Percentiles rank a stretch among this genome's conserved stretches.
Evolutionary conservation across 495 filamentous ascomycete species (phyloP).

Genomic region (Cladorrhinum samala): DNA sequence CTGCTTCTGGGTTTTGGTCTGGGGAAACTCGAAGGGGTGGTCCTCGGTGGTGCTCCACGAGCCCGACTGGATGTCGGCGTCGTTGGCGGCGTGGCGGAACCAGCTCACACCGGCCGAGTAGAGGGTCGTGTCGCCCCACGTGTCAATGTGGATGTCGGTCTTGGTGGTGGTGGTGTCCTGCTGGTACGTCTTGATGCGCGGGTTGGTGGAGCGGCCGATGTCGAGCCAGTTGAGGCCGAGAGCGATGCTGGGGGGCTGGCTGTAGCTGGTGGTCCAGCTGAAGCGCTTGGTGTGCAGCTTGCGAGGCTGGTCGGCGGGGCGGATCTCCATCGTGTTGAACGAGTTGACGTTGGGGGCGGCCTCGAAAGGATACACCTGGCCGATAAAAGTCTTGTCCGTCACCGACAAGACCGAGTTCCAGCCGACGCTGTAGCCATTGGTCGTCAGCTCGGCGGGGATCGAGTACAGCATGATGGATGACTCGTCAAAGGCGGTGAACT

Average conservation of each 20-base stretch:
- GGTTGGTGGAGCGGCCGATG: not conserved
- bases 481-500: constrained; percentile 4
- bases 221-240: constrained; percentile 1
- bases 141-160: constrained; percentile 9
- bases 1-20: not conserved
- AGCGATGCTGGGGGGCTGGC: not conserved
- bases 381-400: constrained; percentile 9
- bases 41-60: not conserved
- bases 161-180: constrained; percentile 1
- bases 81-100: not conserved
- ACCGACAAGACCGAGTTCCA: constrained; percentile 3
- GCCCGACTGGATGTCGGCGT: constrained; percentile 1
- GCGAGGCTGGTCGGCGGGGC: not conserved
- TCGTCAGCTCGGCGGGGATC: constrained; percentile 3
- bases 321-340: constrained; percentile 3
- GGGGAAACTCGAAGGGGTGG: not conserved
- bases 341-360: not conserved
- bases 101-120: constrained; percentile 1
- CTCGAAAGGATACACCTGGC: not conserved
- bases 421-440: not conserved
- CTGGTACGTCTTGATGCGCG: not conserved
- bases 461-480: constrained; percentile 5
- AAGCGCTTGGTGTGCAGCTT: not conserved
- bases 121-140: not conserved
- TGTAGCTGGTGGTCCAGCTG: not conserved